Base-by-base conservation (phyloP, 495 filamentous ascomycete genomes). In the Elasticomyces elasticus region DNA sequence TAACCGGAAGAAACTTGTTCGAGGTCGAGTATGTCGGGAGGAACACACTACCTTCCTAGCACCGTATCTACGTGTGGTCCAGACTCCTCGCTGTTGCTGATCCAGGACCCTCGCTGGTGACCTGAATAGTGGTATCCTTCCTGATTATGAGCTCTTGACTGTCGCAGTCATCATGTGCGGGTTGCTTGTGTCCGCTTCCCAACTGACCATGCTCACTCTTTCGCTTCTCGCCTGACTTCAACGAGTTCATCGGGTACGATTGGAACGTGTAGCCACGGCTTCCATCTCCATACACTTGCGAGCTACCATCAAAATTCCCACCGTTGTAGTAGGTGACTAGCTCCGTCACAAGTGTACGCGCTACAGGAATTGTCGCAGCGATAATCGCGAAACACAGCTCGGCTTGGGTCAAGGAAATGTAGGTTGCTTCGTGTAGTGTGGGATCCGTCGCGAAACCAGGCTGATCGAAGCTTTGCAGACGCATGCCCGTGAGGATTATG, bases 321-420 rank as follows among this genome's bases (percentile, higher is more conserved):
- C 52, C 44, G 45, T 55, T 55, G 48, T 56, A 56, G 48, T 44
- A 51, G 2, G 54, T 56, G 19, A 45, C 45, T 6, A 56, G 47
- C 20, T 40, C 25, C 12, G 27, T 22, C 24, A 56, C 33, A 6
- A 51, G 26, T 25, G n/a, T 44, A 22, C 54, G 54, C 1, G 47
- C 46, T 9, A 37, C 41, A 24, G 54, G 46, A 31, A 56, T 43
- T 1, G 46, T 56, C 2, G 54, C 54, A 26, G 46, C 33, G 22
- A 56, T 51, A n/a, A 51, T 44, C 11, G 46, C n/a, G 48, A 28
- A 56, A 37, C 46, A 30, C 2, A 56, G 48, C 28, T 56, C 54
- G 11, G 54, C 47, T 51, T 56, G 54, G 11, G 47, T 56, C 31
- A n/a, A 51, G 46, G 6, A 28, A 7, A 56, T 44, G 35, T 51